A percentile compares a stretch with the other conserved stretches of the same genome.
These are phyloP conservation scores for Lithohypha guttulata DNA, from an alignment of 2,329 filamentous ascomycete genomes.

Conservation along the genomic window DNA sequence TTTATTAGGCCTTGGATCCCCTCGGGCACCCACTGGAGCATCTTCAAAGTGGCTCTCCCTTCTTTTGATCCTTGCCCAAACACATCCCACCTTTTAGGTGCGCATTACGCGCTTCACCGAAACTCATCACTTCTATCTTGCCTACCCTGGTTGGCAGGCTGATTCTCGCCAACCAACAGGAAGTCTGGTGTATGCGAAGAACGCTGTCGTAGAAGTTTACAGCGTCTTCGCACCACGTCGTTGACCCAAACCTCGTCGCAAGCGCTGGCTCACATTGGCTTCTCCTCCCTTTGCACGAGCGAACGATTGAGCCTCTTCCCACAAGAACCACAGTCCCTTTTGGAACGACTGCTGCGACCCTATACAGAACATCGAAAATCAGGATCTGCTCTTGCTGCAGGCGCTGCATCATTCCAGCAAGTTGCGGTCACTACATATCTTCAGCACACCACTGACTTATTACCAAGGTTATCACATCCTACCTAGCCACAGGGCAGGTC, in stretches of 20 bases:
- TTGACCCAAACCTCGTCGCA: not conserved
- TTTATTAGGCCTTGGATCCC: no score
- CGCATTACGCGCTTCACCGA: constrained; percentile 6
- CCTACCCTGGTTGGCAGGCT: not conserved
- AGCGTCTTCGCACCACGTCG: not conserved
- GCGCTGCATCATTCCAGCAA: constrained; percentile 3
- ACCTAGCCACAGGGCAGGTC: constrained; percentile 16
- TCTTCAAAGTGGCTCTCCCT: not conserved
- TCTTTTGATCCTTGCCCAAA: not conserved
- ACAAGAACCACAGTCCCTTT: not conserved
- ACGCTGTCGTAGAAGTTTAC: not conserved
- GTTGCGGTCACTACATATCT: constrained; percentile 3
- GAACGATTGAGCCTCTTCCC: not conserved
- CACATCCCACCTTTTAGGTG: constrained; percentile 8
- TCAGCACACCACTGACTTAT: constrained; percentile 16
- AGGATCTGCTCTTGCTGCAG: not conserved
- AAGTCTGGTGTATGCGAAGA: not conserved
- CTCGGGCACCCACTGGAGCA: not conserved
- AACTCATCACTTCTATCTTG: not conserved
- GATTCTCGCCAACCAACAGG: not conserved
- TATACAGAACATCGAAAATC: not conserved
- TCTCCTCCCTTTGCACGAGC: not conserved
- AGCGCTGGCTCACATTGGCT: not conserved
- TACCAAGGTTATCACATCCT: constrained; percentile 22
- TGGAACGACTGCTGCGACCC: not conserved